Conservation (phyloP, 2,329 filamentous ascomycete genomes). For the Hortaea sp. region DNA sequence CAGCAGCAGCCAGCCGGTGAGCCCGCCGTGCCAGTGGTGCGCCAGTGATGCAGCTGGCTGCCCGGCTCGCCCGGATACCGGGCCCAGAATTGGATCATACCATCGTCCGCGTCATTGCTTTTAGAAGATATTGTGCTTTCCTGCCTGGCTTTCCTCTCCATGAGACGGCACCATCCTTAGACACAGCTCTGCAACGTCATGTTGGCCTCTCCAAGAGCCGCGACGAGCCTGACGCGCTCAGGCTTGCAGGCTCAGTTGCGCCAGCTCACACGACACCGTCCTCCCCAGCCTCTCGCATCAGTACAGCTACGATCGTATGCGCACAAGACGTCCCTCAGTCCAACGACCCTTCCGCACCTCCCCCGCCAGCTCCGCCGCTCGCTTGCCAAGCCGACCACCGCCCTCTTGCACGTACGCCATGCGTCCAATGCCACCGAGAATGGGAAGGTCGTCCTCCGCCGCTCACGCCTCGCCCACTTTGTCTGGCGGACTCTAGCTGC, state of each 20-base stretch:
- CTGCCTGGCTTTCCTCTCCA: too few relatives aligned
- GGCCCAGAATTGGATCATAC: too few relatives aligned
- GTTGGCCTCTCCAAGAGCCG: conserved; percentile 5
- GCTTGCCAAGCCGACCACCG: conserved; percentile 8
- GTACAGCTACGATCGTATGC: not conserved
- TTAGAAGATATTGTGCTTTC: too few relatives aligned
- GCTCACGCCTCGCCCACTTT: conserved; percentile 37
- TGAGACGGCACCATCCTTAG: too few relatives aligned
- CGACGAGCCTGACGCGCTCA: conserved; percentile 1
- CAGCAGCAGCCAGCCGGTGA: too few relatives aligned
- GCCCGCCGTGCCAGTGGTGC: too few relatives aligned
- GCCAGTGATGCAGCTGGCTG: too few relatives aligned
- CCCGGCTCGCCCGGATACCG: too few relatives aligned
- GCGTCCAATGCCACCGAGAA: conserved; percentile 6
- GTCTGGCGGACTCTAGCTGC: conserved; percentile 60
- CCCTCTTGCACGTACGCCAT: conserved; percentile 10
- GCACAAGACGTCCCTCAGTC: conserved; percentile 4
- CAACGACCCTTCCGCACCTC: conserved; percentile 5
- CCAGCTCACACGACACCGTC: not conserved
- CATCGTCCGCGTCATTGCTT: too few relatives aligned
- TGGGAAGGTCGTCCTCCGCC: conserved; percentile 2
- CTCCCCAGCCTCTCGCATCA: not conserved
- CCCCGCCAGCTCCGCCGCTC: conserved; percentile 4
- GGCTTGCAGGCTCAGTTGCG: conserved; percentile 1
- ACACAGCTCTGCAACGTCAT: not conserved